These are phyloP conservation scores for Liriodendron chinense DNA, from an alignment of 164 flowering plant species.

Conservation along the genomic window DNA sequence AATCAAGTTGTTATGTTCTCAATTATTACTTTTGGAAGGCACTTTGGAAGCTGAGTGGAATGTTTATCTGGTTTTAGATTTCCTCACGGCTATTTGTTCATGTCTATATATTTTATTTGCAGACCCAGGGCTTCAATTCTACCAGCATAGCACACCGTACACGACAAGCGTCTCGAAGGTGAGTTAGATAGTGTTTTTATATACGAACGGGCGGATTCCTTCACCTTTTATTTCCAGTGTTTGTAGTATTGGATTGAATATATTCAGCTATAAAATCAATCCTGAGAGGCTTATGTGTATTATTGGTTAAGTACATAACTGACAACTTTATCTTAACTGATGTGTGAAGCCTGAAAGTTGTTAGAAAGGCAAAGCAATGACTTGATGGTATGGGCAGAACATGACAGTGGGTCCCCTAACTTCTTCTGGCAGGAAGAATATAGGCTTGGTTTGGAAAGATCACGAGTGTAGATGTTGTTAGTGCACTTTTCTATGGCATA, in stretches of 20 bases:
- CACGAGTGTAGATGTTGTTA: too few species aligned
- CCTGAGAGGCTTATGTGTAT: not conserved
- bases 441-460: not conserved
- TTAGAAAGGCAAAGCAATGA: not conserved
- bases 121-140: constrained; percentile 40
- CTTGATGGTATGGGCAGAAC: not conserved
- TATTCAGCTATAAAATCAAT: not conserved
- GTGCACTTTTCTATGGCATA: too few species aligned
- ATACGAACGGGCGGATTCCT: not conserved
- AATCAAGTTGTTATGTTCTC: not conserved
- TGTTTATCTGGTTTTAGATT: not conserved
- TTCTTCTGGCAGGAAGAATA: not conserved
- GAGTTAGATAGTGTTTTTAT: constrained; percentile 13
- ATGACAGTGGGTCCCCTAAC: not conserved
- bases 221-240: not conserved
- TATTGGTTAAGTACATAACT: not conserved
- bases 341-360: not conserved
- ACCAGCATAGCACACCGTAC: constrained; percentile 47
- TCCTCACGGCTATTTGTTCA: not conserved
- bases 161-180: constrained; percentile 64
- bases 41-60: too few species aligned
- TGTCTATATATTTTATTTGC: constrained; percentile 9
- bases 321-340: not conserved
- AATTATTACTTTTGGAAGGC: not conserved
- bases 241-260: not conserved